These are phyloP conservation scores for Pilatotrama ljubarskyi DNA, from an alignment of 768 basidiomycete species.

Conservation along the genomic window DNA sequence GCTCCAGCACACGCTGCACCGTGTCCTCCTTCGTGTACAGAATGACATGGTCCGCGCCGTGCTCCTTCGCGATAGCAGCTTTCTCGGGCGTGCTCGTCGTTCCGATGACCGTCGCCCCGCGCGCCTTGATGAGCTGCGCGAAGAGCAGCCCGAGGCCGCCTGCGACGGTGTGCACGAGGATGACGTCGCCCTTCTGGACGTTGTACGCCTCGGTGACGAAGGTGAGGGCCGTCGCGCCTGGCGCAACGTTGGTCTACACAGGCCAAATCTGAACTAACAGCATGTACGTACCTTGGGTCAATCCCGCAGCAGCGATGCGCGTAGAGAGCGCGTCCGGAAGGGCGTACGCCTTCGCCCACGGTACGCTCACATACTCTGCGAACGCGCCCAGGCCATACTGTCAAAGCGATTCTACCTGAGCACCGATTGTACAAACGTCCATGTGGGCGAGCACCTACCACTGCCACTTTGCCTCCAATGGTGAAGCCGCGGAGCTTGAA, in stretches of 20 bases:
- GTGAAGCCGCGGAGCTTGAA: conserved; percentile 64
- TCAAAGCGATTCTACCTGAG: background rate
- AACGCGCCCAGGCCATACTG: conserved; percentile 42
- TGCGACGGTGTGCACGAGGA: conserved; percentile 87
- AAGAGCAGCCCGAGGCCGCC: conserved; percentile 79
- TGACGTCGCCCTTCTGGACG: conserved; percentile 74
- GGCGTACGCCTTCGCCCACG: conserved; percentile 58
- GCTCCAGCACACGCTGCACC: conserved; percentile 66
- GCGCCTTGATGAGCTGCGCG: conserved; percentile 62
- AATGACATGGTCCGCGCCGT: conserved; percentile 87
- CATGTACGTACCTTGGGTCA: conserved; percentile 47
- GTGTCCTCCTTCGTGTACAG: conserved; percentile 74
- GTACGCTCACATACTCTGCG: conserved; percentile 69
- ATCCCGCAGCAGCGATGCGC: conserved; percentile 58
- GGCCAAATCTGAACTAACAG: too few relatives aligned
- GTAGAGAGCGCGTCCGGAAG: conserved; percentile 62
- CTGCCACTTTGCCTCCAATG: conserved; percentile 67
- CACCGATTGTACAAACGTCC: background rate
- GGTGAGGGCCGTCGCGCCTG: conserved; percentile 70
- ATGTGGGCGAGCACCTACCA: conserved; percentile 39
- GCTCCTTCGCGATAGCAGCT: conserved; percentile 67
- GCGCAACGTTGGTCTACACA: too few relatives aligned
- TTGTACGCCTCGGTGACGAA: conserved; percentile 84
- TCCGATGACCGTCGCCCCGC: conserved; percentile 88
- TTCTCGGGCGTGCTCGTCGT: conserved; percentile 88